Base-by-base conservation (phyloP, 108 stramenopile genomes). In the Cyclotella sp. region DNA sequence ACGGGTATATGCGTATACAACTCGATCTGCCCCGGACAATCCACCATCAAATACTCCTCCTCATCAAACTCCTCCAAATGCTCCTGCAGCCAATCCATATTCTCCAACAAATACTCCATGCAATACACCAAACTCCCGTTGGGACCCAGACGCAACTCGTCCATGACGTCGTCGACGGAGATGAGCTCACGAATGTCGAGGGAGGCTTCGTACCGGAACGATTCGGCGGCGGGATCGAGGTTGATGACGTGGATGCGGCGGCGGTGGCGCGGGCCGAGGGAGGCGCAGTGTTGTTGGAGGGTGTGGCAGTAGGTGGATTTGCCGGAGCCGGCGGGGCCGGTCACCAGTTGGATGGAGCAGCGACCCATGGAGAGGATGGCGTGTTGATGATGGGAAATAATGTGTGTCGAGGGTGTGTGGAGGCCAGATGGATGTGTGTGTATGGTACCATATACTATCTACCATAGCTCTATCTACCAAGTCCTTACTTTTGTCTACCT, bases 11-110 rank as follows among this genome's bases (percentile, higher is more conserved):
- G 99, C 4, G 96, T 96, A 76, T 97, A 97, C 52, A 99, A 78
- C 75, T 97, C 95, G 29, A 99, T 84, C 83, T 99, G 98, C 3
- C 99, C 99, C 9, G 99, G 98, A 85, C 99, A 99, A 85, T 99
- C 99, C 24, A 99, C 76, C n/a, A 99, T 84, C 21, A 99, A 62
- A 79, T 98, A 98, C 64, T 99, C 97, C 47, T 98, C 99, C 13
- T 99, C 99, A 15, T 89, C 97, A 70, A 92, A 97, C 2, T 64
- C 63, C 43, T 95, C 90, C 58, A 98, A 72, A 26, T 89, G 59
- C 24, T 96, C 95, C 43, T 97, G 75, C 22, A 99, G 76, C 99
- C 98, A 99, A 57, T 99, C 99, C 72, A 98, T 76, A 66, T 98
- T 97, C 43, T 96, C 89, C 45, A 98, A 53, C 30, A 99, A 73